Evolutionary conservation across 2,329 filamentous ascomycete genomes (phyloP).

Genomic region (Bimuria novae-zelandiae): DNA sequence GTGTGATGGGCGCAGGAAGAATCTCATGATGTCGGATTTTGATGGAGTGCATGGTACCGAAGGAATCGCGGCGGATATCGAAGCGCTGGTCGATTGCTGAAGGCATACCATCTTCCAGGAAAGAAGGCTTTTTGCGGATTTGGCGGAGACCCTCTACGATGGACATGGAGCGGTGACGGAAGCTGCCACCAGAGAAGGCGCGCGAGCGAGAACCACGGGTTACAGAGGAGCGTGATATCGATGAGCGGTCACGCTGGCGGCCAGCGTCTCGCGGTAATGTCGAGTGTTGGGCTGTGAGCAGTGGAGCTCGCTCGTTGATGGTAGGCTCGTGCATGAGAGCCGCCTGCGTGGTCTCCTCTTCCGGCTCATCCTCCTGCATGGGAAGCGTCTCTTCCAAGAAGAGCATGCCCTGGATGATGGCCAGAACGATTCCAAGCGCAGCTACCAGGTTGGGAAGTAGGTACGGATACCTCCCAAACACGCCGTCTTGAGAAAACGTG

Average conservation of each 20-base stretch:
- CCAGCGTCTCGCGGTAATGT: slow-evolving; percentile 52
- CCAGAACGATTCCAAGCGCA: slow-evolving; percentile 73
- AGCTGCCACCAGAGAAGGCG: slow-evolving; percentile 30
- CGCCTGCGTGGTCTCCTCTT: slow-evolving; percentile 58
- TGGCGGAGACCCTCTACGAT: slow-evolving; percentile 38
- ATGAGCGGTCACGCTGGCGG: slow-evolving; percentile 38
- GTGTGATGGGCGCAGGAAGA: slow-evolving; percentile 21
- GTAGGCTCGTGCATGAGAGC: slow-evolving; percentile 62
- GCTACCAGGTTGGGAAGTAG: slow-evolving; percentile 88
- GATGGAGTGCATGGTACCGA: slow-evolving; percentile 45
- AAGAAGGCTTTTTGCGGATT: slow-evolving; percentile 42
- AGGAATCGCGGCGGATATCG: slow-evolving; percentile 42
- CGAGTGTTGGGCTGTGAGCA: slow-evolving; percentile 52
- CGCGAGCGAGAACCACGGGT: slow-evolving; percentile 32
- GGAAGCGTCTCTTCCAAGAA: slow-evolving; percentile 88
- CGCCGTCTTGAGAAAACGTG: slow-evolving; percentile 66
- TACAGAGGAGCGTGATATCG: slow-evolving; percentile 22
- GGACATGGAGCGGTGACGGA: slow-evolving; percentile 34
- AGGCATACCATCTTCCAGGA: slow-evolving; percentile 44
- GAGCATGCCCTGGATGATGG: slow-evolving; percentile 77
- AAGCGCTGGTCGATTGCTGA: slow-evolving; percentile 38
- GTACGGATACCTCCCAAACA: slow-evolving; percentile 83
- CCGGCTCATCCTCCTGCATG: slow-evolving; percentile 46
- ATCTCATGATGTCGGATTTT: slow-evolving; percentile 33
- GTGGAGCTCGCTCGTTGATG: slow-evolving; percentile 69